These are phyloP conservation scores for Pythium aristosporum DNA, from an alignment of 352 stramenopile genomes.

Conservation along the genomic window DNA sequence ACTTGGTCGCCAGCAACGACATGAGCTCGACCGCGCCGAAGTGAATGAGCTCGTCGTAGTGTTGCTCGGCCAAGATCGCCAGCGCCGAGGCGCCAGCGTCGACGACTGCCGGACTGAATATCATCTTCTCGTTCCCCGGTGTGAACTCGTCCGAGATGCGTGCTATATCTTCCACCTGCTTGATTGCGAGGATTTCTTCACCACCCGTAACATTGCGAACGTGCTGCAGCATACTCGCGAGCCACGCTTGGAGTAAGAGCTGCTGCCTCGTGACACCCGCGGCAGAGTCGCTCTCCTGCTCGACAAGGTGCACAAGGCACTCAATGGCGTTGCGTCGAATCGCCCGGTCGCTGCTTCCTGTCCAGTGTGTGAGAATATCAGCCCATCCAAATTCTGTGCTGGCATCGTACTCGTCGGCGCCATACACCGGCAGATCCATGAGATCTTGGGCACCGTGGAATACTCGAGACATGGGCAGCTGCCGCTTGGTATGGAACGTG, in stretches of 20 bases:
- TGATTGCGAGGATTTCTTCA: constrained; percentile 69
- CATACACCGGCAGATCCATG: constrained; percentile 66
- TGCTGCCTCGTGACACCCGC: constrained; percentile 38
- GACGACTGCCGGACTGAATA: constrained; percentile 69
- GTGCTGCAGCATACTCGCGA: constrained; percentile 75
- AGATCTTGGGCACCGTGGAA: constrained; percentile 57
- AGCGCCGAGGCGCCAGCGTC: constrained; percentile 65
- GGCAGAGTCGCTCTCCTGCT: constrained; percentile 30
- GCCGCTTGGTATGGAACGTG: constrained; percentile 55
- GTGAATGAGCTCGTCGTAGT: constrained; percentile 62
- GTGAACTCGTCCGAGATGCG: constrained; percentile 72
- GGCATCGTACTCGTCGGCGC: constrained; percentile 74
- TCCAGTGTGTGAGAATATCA: constrained; percentile 79
- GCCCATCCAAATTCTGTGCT: constrained; percentile 79
- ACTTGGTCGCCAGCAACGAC: constrained; percentile 47
- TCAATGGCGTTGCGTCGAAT: constrained; percentile 67
- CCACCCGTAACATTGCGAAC: constrained; percentile 54
- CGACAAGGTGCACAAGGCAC: constrained; percentile 60
- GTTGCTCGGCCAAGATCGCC: constrained; percentile 63
- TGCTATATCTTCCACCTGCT: constrained; percentile 76
- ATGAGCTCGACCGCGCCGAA: constrained; percentile 64
- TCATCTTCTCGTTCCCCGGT: constrained; percentile 69
- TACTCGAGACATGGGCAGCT: constrained; percentile 66
- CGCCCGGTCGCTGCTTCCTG: constrained; percentile 44
- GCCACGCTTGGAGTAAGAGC: constrained; percentile 75